These are phyloP conservation scores for Cymbopogon flexuosus DNA, from an alignment of 202 grass and related monocot genomes.

Conservation along the genomic window DNA sequence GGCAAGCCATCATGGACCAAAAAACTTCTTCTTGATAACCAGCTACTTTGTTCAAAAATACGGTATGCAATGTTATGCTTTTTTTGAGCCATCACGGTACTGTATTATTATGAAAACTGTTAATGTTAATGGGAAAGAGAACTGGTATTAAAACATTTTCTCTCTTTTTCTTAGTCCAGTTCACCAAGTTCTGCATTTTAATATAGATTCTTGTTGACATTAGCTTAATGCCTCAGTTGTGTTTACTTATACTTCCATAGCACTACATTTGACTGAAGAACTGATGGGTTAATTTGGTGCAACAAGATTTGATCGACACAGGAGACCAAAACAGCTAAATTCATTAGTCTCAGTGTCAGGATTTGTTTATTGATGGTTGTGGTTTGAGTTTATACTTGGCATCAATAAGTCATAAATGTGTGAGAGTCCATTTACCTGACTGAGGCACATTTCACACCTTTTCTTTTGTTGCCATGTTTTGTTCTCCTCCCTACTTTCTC, in stretches of 20 bases:
- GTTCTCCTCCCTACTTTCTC: not conserved
- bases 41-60: conserved; percentile 88
- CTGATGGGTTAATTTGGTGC: too few relatives aligned
- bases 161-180: not conserved
- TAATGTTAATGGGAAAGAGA: not conserved
- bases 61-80: conserved; percentile 31
- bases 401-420: not conserved
- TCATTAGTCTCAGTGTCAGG: too few relatives aligned
- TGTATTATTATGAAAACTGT: not conserved
- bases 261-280: not conserved
- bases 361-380: too few relatives aligned
- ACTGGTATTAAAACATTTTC: not conserved
- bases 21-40: conserved; percentile 57
- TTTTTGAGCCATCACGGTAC: not conserved
- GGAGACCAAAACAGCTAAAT: too few relatives aligned
- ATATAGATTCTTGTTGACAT: too few relatives aligned
- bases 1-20: conserved; percentile 86
- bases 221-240: not conserved
- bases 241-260: not conserved
- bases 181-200: not conserved
- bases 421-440: not conserved
- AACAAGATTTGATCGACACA: too few relatives aligned
- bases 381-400: not conserved
- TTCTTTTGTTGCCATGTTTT: not conserved
- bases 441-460: not conserved